Percentiles rank a stretch among this genome's conserved stretches.
These are phyloP conservation scores for Boechera retrofracta DNA, from an alignment of 345 rosid species.

Conservation along the genomic window DNA sequence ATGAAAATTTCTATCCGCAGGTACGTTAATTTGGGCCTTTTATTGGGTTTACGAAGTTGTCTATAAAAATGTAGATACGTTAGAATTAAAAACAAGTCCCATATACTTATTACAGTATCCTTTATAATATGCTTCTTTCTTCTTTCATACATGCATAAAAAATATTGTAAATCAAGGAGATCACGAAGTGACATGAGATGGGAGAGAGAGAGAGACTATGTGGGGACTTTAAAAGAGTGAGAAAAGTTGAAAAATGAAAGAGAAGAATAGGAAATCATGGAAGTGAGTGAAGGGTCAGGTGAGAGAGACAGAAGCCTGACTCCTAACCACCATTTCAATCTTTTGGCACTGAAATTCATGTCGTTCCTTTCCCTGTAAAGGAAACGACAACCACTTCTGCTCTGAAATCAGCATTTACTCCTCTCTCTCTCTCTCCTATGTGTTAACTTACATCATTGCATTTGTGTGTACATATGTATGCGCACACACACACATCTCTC, in stretches of 20 bases:
- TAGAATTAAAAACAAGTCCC: neutral
- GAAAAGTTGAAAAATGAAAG: conserved; percentile 13
- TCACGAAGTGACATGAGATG: conserved; percentile 27
- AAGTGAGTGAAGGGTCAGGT: conserved; percentile 41
- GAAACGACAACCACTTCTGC: conserved; percentile 46
- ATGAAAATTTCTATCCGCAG: neutral
- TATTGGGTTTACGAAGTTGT: neutral
- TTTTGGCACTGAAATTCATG: conserved; percentile 48
- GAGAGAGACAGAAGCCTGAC: conserved; percentile 43
- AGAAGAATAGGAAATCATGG: conserved; percentile 30
- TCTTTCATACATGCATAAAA: neutral
- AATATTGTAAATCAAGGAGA: conserved; percentile 16
- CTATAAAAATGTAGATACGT: neutral
- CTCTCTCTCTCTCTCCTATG: conserved; percentile 11
- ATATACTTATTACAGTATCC: neutral
- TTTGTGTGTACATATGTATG: neutral
- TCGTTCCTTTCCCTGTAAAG: conserved; percentile 34
- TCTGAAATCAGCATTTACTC: conserved; percentile 38
- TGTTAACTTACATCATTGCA: conserved; percentile 24
- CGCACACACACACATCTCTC: neutral
- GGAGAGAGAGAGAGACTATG: neutral
- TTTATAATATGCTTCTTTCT: neutral
- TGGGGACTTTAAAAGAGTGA: conserved; percentile 25
- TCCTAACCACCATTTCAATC: conserved; percentile 43
- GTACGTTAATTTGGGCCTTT: neutral